Conservation (phyloP, 441 rosid genomes). For the Syzygium malaccense region DNA sequence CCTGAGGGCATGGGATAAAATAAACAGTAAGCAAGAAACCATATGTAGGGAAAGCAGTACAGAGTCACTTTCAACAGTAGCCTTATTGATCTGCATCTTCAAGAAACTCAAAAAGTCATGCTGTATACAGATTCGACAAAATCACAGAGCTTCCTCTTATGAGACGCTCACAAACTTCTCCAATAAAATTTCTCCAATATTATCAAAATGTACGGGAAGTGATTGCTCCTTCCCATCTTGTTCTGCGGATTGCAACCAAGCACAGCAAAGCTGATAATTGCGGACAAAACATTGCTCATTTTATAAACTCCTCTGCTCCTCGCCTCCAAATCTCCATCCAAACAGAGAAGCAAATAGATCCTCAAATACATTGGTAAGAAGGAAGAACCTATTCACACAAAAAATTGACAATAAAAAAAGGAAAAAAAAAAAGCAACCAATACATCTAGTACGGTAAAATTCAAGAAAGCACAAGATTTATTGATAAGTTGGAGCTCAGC, state of each 20-base stretch:
- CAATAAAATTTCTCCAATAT: not conserved
- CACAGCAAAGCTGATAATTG: not conserved
- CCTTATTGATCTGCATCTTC: not conserved
- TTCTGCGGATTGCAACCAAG: not conserved
- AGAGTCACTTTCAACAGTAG: not conserved
- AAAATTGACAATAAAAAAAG: not conserved
- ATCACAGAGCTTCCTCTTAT: not conserved
- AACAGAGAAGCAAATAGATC: not conserved
- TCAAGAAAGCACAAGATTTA: not conserved
- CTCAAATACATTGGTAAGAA: not conserved
- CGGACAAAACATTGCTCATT: not conserved
- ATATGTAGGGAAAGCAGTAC: not conserved
- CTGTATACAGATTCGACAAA: not conserved
- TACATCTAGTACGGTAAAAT: not conserved
- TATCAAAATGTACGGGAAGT: not conserved
- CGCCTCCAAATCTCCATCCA: not conserved
- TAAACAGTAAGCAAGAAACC: not conserved
- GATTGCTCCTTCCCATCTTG: not conserved
- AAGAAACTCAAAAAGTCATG: not conserved
- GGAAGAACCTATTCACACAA: not conserved
- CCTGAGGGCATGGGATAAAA: not conserved
- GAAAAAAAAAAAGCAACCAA: not conserved
- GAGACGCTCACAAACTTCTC: not conserved
- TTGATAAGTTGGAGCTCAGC: not conserved
- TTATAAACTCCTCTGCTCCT: not conserved